These are phyloP conservation scores for Pseudodiploospora longispora DNA, from an alignment of 2,329 filamentous ascomycete genomes.

Conservation along the genomic window DNA sequence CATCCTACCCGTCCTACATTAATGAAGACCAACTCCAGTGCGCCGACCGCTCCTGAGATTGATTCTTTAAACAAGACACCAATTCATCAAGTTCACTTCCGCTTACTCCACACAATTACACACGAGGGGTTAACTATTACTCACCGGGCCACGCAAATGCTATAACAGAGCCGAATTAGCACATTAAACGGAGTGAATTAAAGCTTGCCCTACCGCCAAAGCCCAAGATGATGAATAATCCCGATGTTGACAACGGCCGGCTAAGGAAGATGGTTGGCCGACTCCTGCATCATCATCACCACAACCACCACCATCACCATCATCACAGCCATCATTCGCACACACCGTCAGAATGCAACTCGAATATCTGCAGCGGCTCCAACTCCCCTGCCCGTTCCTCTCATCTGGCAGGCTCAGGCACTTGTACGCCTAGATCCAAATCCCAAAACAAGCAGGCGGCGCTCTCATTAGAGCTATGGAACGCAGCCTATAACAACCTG, in stretches of 20 bases:
- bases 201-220: not conserved
- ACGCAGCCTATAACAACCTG: constrained; percentile 25
- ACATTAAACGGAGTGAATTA: too few relatives aligned
- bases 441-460: not conserved
- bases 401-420: too few relatives aligned
- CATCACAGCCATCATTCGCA: not conserved
- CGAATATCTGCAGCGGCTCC: not conserved
- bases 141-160: too few relatives aligned
- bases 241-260: constrained; percentile 5
- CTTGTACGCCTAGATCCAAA: not conserved
- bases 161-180: too few relatives aligned
- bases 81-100: too few relatives aligned
- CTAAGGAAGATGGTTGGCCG: constrained; percentile 5
- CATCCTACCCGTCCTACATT: too few relatives aligned
- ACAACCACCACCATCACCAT: constrained; percentile 4
- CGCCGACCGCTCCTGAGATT: too few relatives aligned
- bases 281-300: constrained; percentile 4
- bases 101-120: too few relatives aligned
- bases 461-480: constrained; percentile 24
- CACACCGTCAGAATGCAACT: not conserved
- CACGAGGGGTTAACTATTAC: too few relatives aligned
- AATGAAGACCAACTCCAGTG: too few relatives aligned
- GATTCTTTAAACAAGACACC: too few relatives aligned
- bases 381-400: too few relatives aligned
- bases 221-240: constrained; percentile 2